Evolutionary conservation across 1,139 yeast species (phyloP).

Genomic region (Zygosaccharomyces pseudobailii): DNA sequence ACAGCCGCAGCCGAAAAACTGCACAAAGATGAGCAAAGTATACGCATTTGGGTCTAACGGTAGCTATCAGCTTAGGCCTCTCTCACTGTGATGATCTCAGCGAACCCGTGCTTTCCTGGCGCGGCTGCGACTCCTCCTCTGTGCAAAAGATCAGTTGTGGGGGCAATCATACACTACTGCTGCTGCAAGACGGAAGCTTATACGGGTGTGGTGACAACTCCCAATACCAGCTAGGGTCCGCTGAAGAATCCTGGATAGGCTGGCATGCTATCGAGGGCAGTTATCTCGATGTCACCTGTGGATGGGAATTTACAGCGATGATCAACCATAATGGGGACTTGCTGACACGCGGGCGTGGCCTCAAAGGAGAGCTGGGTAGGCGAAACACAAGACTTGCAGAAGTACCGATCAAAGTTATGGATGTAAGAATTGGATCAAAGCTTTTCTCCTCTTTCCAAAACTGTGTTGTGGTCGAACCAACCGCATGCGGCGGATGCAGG

Average conservation of each 20-base stretch:
- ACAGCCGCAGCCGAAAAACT: not conserved
- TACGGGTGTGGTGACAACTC: conserved; percentile 59
- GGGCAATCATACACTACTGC: conserved; percentile 77
- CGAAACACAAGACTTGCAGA: conserved; percentile 34
- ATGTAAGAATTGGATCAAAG: conserved; percentile 12
- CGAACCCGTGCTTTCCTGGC: conserved; percentile 22
- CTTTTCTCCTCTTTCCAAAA: conserved; percentile 28
- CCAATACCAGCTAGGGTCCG: conserved; percentile 41
- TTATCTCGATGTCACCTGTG: conserved; percentile 41
- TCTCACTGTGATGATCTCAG: conserved; percentile 51
- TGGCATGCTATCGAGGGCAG: conserved; percentile 7
- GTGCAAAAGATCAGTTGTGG: conserved; percentile 59
- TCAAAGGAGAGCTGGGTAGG: conserved; percentile 71
- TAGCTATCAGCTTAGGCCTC: conserved; percentile 63
- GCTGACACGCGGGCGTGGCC: conserved; percentile 57
- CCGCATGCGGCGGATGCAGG: conserved; percentile 33
- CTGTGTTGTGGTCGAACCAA: conserved; percentile 41
- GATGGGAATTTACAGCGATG: conserved; percentile 74
- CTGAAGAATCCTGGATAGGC: conserved; percentile 5
- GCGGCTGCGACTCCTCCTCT: not conserved
- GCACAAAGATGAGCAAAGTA: conserved; percentile 18
- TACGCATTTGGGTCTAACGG: conserved; percentile 82
- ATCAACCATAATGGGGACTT: conserved; percentile 42
- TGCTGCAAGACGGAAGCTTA: conserved; percentile 49
- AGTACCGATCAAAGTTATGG: conserved; percentile 20